A percentile compares a stretch with the other conserved stretches of the same genome.
Conservation (phyloP, 2,329 filamentous ascomycete genomes). For the Colletotrichum musicola region DNA sequence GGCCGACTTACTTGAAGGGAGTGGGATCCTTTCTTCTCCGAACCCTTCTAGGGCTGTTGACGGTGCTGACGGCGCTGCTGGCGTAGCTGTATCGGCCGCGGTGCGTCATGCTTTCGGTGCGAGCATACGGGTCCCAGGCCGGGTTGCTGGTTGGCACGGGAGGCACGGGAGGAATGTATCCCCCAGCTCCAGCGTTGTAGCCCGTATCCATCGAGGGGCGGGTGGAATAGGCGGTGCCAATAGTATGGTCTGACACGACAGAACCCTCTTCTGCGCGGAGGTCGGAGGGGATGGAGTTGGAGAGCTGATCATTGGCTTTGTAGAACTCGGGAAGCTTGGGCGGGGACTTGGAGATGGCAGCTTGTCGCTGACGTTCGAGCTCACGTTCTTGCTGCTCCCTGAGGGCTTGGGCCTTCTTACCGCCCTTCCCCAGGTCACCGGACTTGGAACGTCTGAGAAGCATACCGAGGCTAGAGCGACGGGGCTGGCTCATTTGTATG, state of each 20-base stretch:
- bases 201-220: conserved; percentile 68
- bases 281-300: conserved; percentile 63
- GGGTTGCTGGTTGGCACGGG: conserved; percentile 70
- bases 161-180: conserved; percentile 61
- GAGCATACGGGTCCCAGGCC: conserved; percentile 81
- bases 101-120: conserved; percentile 95
- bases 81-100: conserved; percentile 97
- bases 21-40: conserved; percentile 97
- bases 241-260: conserved; percentile 64
- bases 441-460: conserved; percentile 78
- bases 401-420: conserved; percentile 70
- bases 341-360: conserved; percentile 59
- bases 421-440: conserved; percentile 70
- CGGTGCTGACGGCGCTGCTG: conserved; percentile 88
- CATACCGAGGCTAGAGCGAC: conserved; percentile 65
- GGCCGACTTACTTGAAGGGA: conserved; percentile 90
- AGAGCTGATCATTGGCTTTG: conserved; percentile 60
- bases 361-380: conserved; percentile 64
- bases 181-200: conserved; percentile 55
- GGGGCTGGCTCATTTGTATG: conserved; percentile 51
- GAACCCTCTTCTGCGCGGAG: conserved; percentile 73
- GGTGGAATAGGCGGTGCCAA: conserved; percentile 50
- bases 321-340: conserved; percentile 67
- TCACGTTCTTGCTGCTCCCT: conserved; percentile 57
- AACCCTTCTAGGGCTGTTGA: conserved; percentile 93